Base-by-base conservation (phyloP, 2,329 filamentous ascomycete species). In the Aureobasidium vineae region DNA sequence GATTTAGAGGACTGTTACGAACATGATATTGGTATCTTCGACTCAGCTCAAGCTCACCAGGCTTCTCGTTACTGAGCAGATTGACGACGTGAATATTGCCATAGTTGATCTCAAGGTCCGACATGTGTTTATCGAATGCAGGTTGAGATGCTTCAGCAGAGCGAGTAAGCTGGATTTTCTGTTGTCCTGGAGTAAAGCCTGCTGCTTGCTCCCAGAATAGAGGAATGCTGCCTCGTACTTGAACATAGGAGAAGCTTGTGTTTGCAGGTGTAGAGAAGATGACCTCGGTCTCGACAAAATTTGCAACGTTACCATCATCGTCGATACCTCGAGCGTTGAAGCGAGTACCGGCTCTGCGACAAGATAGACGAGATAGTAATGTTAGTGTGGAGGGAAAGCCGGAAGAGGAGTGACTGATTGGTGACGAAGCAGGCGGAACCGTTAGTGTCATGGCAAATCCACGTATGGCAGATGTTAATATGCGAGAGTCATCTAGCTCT, bases 321-420 rank as follows among this genome's bases (percentile, higher is more conserved):
- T 99, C 95, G 70, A 99, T 97, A 45, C 95, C 95, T 71, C 95
- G 86, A n/a, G 94, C 90, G 76, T 98, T 98, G 82, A 98, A 99
- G 47, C 95, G 86, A 19, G 95, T 99, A 26, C 95, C 95, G 21
- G 95, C 95, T 79, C 94, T 87, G 71, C 88, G 85, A 74, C 93
- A 98, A 1, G 95, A 98, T 43, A 98, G 82, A 38, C 95, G 86
- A 1, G 95, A 98, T 69, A 98, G 95, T 26, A 98, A 83, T 0
- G 93, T 97, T 72, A 99, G 82, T 64, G 87, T 89, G 1, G 92
- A 93, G 0, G 94, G 92, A 70, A 92, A 83, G 3, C 92, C 91
- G 6, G 88, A 88, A 50, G 81, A 85, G 10, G 83, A 80, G 43
- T 83, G 82, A 69, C 88, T 85, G 53, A 94, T 78, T 13, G 93